A percentile compares a stretch with the other conserved stretches of the same genome.
Evolutionary conservation across 148 eudicot species (phyloP).

Genomic region (Vaccinium corymbosum): DNA sequence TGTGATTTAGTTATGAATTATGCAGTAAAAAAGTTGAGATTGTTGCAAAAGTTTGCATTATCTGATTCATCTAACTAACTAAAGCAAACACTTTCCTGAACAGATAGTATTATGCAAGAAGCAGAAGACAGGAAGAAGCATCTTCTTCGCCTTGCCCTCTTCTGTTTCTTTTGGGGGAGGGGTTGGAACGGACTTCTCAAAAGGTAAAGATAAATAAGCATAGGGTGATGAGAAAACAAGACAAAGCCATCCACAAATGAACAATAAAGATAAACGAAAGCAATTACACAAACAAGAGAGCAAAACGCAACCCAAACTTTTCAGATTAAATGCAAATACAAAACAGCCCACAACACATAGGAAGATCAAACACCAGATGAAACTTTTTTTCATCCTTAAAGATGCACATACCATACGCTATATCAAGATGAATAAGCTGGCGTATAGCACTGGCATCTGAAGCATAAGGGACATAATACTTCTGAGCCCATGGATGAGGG

Average conservation of each 20-base stretch:
- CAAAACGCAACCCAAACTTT: not conserved
- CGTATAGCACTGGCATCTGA: slow-evolving; percentile 66
- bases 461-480: slow-evolving; percentile 90
- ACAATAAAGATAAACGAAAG: not conserved
- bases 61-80: not conserved
- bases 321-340: not conserved
- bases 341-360: not conserved
- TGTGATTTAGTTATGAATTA: not conserved
- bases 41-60: not conserved
- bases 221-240: not conserved
- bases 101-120: not conserved
- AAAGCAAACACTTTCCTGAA: not conserved
- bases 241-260: not conserved
- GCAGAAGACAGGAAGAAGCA: not conserved
- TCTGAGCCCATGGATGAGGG: slow-evolving; percentile 95
- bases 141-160: not conserved
- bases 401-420: slow-evolving; percentile 58
- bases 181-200: not conserved
- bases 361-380: not conserved
- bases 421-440: slow-evolving; percentile 54
- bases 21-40: not conserved
- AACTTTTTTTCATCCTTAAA: not conserved
- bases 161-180: not conserved
- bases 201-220: slow-evolving; percentile 6
- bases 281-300: not conserved